phyloP scores from a whole-genome alignment of 2,329 filamentous ascomycete genomes.

The Pezicula radicicola region DNA sequence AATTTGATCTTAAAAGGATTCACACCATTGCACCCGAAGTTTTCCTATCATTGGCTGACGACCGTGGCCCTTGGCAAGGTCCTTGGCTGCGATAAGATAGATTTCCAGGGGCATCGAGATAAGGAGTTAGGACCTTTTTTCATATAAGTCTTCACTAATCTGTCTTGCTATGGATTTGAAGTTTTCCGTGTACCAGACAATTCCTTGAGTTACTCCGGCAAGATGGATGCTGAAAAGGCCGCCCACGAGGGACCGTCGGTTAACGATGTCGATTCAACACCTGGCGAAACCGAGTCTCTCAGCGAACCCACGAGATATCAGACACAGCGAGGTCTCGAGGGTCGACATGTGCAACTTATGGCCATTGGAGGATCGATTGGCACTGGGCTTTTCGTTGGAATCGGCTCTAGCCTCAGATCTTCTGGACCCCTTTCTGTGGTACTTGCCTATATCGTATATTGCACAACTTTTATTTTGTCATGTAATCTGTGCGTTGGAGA shows the following conservation, averaged over 20 bases:
- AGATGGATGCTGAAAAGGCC: neutral
- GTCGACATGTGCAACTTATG: constrained; percentile 16
- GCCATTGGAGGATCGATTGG: constrained; percentile 37
- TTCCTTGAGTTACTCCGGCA: neutral
- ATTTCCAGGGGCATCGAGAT: too few relatives aligned
- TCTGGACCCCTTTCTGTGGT: constrained; percentile 47
- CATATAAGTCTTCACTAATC: neutral
- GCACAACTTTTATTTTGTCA: constrained; percentile 44
- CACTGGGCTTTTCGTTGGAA: constrained; percentile 49
- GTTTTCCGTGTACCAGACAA: neutral
- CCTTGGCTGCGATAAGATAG: too few relatives aligned
- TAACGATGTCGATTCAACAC: neutral
- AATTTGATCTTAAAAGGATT: too few relatives aligned
- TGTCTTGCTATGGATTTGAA: neutral
- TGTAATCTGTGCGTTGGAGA: constrained; percentile 47
- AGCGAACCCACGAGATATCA: neutral
- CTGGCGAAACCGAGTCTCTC: neutral
- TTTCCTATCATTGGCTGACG: too few relatives aligned
- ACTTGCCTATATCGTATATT: constrained; percentile 41
- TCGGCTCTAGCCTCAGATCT: constrained; percentile 45
- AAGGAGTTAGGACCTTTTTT: too few relatives aligned
- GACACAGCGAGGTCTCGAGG: constrained; percentile 33
- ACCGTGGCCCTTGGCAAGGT: too few relatives aligned
- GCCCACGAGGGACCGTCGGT: neutral
- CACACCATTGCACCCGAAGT: too few relatives aligned